Conservation (phyloP, 2,329 filamentous ascomycete species). For the Aaosphaeria arxii region DNA sequence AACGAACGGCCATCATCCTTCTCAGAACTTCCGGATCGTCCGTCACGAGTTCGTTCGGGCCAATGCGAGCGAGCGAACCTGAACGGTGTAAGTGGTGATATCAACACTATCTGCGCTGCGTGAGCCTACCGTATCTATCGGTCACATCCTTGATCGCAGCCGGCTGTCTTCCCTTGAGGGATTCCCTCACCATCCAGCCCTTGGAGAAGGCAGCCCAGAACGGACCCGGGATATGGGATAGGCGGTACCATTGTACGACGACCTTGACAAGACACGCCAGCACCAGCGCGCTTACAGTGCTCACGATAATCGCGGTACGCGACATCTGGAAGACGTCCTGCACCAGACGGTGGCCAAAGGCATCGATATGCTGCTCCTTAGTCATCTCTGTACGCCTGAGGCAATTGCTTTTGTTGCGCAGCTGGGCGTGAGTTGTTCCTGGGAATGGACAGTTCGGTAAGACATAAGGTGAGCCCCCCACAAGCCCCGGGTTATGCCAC, state of each 20-base stretch:
- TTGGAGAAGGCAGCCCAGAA: constrained; percentile 16
- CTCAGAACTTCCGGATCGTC: constrained; percentile 44
- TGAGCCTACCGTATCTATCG: constrained; percentile 13
- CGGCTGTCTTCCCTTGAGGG: constrained; percentile 12
- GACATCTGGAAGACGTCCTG: too few species aligned
- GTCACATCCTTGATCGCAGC: constrained; percentile 6
- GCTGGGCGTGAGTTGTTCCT: not conserved
- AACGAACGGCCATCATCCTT: constrained; percentile 39
- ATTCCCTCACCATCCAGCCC: constrained; percentile 13
- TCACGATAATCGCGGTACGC: constrained; percentile 3
- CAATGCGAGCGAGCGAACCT: constrained; percentile 39
- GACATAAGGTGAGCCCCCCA: too few species aligned
- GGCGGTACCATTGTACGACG: constrained; percentile 15
- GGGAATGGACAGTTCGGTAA: not conserved
- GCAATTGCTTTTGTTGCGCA: not conserved
- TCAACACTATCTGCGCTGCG: too few species aligned
- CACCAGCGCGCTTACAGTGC: constrained; percentile 3
- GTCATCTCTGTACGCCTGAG: not conserved
- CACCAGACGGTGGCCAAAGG: too few species aligned
- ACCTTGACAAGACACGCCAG: constrained; percentile 7
- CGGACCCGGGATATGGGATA: constrained; percentile 19
- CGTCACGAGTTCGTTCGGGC: constrained; percentile 46
- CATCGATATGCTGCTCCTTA: not conserved
- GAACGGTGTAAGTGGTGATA: not conserved
- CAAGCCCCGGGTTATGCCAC: too few species aligned